Conservation (phyloP, 148 eudicot species). For the Rhododendron kiyosumense region DNA sequence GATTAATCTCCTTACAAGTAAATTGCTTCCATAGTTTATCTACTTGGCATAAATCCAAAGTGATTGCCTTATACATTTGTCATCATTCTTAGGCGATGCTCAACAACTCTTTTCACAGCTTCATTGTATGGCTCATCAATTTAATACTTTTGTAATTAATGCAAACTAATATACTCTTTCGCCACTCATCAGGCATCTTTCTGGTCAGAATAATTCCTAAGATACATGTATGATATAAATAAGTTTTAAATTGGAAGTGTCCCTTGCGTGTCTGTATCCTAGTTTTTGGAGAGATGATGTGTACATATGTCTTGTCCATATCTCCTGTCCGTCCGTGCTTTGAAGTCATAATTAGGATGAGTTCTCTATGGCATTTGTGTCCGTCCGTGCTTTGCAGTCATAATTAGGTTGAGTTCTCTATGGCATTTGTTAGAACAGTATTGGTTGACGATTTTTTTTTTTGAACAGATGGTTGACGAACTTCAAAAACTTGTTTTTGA, state of each 20-base stretch:
- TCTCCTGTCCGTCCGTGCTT: neutral
- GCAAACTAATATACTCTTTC: neutral
- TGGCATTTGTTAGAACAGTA: neutral
- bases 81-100: neutral
- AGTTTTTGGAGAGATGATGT: neutral
- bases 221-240: neutral
- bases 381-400: neutral
- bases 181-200: neutral
- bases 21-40: neutral
- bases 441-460: neutral
- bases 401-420: neutral
- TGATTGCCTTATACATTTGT: neutral
- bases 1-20: neutral
- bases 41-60: neutral
- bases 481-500: neutral
- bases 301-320: neutral
- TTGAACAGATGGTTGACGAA: neutral
- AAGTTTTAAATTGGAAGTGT: neutral
- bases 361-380: neutral
- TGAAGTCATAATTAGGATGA: neutral
- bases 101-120: neutral
- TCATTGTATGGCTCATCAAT: neutral
- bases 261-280: neutral
- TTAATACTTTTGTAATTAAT: neutral
- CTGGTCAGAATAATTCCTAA: neutral